Conservation (phyloP, 2,329 filamentous ascomycete genomes). For the Ophiognomonia clavigignenti-juglandacearum region DNA sequence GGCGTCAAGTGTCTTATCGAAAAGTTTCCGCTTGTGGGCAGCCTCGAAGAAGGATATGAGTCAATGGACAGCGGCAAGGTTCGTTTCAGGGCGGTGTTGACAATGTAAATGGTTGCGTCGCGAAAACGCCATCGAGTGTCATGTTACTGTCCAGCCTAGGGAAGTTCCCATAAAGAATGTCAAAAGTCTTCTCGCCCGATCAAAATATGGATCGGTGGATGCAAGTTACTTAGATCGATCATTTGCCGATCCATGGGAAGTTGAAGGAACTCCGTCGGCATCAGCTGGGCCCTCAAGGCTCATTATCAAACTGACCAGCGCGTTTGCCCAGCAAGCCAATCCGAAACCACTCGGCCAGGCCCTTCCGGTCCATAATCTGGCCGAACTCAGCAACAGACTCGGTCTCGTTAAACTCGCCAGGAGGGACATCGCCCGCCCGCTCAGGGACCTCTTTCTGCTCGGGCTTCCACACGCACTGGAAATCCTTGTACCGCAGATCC, state of each 20-base stretch:
- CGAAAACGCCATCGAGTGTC: background rate
- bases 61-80: slow-evolving; percentile 12
- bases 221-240: too few species aligned
- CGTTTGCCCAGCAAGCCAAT: slow-evolving; percentile 12
- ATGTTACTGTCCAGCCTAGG: too few species aligned
- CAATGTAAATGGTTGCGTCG: background rate
- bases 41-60: slow-evolving; percentile 36
- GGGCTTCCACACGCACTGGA: slow-evolving; percentile 56
- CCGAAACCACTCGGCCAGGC: slow-evolving; percentile 54
- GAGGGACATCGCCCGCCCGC: too few species aligned
- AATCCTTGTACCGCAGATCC: slow-evolving; percentile 67
- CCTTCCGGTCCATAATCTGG: slow-evolving; percentile 52
- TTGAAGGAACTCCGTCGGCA: too few species aligned
- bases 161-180: too few species aligned
- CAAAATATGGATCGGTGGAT: too few species aligned
- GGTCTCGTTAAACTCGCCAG: slow-evolving; percentile 47
- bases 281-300: background rate
- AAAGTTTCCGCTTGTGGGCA: slow-evolving; percentile 49
- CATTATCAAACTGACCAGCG: slow-evolving; percentile 14
- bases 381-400: slow-evolving; percentile 62
- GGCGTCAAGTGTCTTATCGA: slow-evolving; percentile 60
- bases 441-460: slow-evolving; percentile 21
- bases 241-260: too few species aligned
- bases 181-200: too few species aligned
- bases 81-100: slow-evolving; percentile 14